Conservation (phyloP, 2,329 filamentous ascomycete species). For the Pseudodiploospora longispora region DNA sequence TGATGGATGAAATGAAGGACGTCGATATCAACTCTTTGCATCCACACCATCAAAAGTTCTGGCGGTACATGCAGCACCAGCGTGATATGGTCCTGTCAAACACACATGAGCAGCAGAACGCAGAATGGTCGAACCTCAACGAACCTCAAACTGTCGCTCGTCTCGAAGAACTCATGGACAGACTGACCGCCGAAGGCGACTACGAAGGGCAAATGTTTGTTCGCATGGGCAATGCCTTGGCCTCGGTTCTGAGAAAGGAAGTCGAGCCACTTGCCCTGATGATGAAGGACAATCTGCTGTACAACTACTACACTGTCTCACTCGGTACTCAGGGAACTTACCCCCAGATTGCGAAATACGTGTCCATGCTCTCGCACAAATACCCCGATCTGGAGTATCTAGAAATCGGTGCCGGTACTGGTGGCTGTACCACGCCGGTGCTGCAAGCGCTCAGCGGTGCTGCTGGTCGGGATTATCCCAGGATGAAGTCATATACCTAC, state of each 20-base stretch:
- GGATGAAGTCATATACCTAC: background rate
- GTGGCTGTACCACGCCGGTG: constrained; percentile 15
- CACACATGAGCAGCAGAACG: too few species aligned
- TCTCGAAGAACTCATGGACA: too few species aligned
- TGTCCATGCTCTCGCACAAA: background rate
- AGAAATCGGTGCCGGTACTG: constrained; percentile 31
- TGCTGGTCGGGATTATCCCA: constrained; percentile 8
- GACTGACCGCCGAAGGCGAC: too few species aligned
- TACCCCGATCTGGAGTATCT: constrained; percentile 23
- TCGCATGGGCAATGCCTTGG: constrained; percentile 16
- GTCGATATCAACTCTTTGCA: too few species aligned
- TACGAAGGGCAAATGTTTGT: too few species aligned
- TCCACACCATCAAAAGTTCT: too few species aligned
- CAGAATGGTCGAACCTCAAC: too few species aligned
- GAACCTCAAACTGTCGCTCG: too few species aligned
- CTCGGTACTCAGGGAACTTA: background rate
- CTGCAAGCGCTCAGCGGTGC: too few species aligned
- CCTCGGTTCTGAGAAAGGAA: constrained; percentile 22
- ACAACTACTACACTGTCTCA: constrained; percentile 8
- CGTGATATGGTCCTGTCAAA: too few species aligned
- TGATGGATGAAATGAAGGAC: too few species aligned
- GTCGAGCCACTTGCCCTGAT: constrained; percentile 28
- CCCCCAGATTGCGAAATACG: background rate
- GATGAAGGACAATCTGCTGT: constrained; percentile 24
- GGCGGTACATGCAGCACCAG: too few species aligned